Conservation (phyloP, 768 basidiomycete genomes). For the Russula emetica region DNA sequence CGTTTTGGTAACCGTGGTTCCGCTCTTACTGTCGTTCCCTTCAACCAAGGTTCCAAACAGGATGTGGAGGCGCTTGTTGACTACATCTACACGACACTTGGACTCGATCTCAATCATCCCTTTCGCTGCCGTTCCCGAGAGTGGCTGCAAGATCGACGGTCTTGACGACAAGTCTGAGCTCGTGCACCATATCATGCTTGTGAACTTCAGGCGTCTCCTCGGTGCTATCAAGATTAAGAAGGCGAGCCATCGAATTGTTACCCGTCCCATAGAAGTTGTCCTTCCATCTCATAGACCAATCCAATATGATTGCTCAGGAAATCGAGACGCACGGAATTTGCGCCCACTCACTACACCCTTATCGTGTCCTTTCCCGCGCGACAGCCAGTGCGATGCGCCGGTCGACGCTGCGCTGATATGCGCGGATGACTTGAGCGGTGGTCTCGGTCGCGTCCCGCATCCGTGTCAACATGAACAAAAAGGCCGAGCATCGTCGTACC, state of each 20-base stretch:
- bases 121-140: slow-evolving; percentile 97
- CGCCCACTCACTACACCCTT: slow-evolving; percentile 98
- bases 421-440: slow-evolving; percentile 98
- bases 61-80: slow-evolving; percentile 97
- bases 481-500: slow-evolving; percentile 90
- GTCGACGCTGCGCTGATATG: no score
- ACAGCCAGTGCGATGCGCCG: no score
- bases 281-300: slow-evolving; percentile 93
- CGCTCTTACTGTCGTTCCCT: slow-evolving; percentile 96
- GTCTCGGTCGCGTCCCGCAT: slow-evolving; percentile 93
- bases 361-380: no score
- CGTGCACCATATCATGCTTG: slow-evolving; percentile 97
- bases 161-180: slow-evolving; percentile 97
- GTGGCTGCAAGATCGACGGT: slow-evolving; percentile 96
- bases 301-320: slow-evolving; percentile 90
- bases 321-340: slow-evolving; percentile 90
- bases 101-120: slow-evolving; percentile 97
- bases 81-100: slow-evolving; percentile 93
- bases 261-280: slow-evolving; percentile 97
- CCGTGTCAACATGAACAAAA: slow-evolving; percentile 72
- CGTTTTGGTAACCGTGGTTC: slow-evolving; percentile 91
- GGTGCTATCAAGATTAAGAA: slow-evolving; percentile 99
- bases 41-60: slow-evolving; percentile 98
- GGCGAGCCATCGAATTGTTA: slow-evolving; percentile 92
- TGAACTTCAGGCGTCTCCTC: slow-evolving; percentile 91